Evolutionary conservation across 371 early-diverging fungal species (phyloP).

Genomic region (Mucor mucedo): DNA sequence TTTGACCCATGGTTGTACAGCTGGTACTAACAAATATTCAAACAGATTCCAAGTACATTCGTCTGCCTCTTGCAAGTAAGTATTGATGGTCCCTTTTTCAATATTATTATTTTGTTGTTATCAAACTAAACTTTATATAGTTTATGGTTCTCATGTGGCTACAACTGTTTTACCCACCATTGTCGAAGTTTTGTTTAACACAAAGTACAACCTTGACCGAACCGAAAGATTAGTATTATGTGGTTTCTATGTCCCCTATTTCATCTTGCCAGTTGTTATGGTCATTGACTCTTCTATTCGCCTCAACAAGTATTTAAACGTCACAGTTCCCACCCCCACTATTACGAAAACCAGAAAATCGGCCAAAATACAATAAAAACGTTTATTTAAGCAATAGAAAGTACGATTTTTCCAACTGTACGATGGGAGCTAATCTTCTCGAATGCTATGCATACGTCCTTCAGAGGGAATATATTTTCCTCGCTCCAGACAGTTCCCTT

Average conservation of each 20-base stretch:
- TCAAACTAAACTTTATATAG: constrained; percentile 11
- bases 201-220: constrained; percentile 31
- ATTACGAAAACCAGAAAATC: constrained; percentile 4
- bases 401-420: constrained; percentile 59
- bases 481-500: constrained; percentile 1
- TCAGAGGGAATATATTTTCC: constrained; percentile 33
- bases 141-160: constrained; percentile 67
- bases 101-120: neutral
- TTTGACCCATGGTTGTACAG: neutral
- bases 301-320: constrained; percentile 18
- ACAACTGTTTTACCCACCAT: constrained; percentile 66
- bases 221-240: constrained; percentile 44
- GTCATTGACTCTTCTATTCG: constrained; percentile 47
- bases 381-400: constrained; percentile 20
- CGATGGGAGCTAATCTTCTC: constrained; percentile 45
- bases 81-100: neutral
- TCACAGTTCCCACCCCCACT: neutral
- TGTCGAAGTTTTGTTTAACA: constrained; percentile 51
- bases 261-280: constrained; percentile 60
- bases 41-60: constrained; percentile 28
- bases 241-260: constrained; percentile 63
- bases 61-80: constrained; percentile 51
- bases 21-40: neutral
- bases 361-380: constrained; percentile 1
- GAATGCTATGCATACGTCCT: constrained; percentile 50